Evolutionary conservation across 371 early-diverging fungal genomes (phyloP), one percentile per base, ranked within the genome.

Genomic region (Lichtheimia corymbifera): DNA sequence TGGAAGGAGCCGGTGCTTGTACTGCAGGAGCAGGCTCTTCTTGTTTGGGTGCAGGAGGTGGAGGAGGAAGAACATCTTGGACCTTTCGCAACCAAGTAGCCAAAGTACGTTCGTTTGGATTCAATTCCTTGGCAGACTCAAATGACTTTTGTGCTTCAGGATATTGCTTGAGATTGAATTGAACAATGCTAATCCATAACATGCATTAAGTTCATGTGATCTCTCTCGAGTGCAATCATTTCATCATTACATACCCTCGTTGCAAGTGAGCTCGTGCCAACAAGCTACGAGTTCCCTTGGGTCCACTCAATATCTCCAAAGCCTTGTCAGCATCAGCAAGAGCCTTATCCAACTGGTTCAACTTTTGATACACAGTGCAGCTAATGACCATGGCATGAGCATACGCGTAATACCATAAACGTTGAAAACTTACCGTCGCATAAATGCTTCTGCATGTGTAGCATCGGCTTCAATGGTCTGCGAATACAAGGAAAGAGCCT

Each of bases 401-500:
- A 35, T 9, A 35, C 35, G 35, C 35, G 35, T 35, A 35, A 35
- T 35, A 35, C 35, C 35, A 35, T 35, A 9, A 15, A 61, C 28
- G 47, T 45, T 50, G 18, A 41, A 49, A 12, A 24, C 62, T 59
- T 81, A 84, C 84, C 89, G 74, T 58, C 77, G 79, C 64, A 87
- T 63, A 28, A 83, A 74, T 71, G 83, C 83, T 53, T 89, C 89
- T 40, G 83, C 71, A 50, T 80, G 97, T 22, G 73, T 64, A 14
- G 93, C 79, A 58, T 94, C 97, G 17, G 83, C 64, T 13, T 82
- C 82, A 54, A 96, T 89, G n/a, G 92, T 92, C 64, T 91, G 67
- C 45, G 89, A 81, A 59, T 92, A 96, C 18, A 80, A 71, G 41
- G 79, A 68, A 53, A 94, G 75, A 4, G 96, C 94, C 59, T 86